phyloP scores from a whole-genome alignment of 192 early-diverging fungal species.

The Coemansia sp. region DNA sequence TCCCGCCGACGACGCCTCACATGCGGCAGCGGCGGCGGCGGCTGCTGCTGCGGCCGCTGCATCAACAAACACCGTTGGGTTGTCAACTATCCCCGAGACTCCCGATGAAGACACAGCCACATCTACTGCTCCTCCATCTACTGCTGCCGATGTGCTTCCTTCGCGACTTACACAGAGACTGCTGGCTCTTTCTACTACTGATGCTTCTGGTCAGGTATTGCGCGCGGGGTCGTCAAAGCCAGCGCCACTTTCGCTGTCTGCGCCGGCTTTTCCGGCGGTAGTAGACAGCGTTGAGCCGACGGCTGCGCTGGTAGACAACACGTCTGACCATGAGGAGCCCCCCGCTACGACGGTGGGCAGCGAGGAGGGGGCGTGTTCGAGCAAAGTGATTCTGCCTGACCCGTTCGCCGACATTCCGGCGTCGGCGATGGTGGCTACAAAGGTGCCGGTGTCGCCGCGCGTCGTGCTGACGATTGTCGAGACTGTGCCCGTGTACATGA shows the following conservation, averaged over 20 bases:
- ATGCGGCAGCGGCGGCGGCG: background rate
- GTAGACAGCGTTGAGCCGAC: conserved; percentile 50
- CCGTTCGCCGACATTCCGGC: conserved; percentile 50
- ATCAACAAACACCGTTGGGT: conserved; percentile 9
- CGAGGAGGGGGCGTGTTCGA: background rate
- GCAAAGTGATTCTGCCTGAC: conserved; percentile 44
- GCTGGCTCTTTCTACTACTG: conserved; percentile 27
- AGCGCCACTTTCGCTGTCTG: background rate
- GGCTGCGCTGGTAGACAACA: conserved; percentile 28
- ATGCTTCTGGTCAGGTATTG: background rate
- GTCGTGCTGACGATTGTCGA: conserved; percentile 56
- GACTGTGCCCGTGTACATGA: conserved; percentile 57
- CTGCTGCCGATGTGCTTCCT: conserved; percentile 17
- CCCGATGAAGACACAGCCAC: conserved; percentile 19
- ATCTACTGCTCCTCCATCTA: background rate
- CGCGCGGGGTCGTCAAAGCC: background rate
- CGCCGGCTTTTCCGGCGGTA: background rate
- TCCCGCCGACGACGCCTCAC: conserved; percentile 7
- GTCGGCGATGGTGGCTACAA: conserved; percentile 52
- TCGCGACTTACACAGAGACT: conserved; percentile 44
- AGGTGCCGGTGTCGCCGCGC: conserved; percentile 44
- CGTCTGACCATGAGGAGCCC: conserved; percentile 39
- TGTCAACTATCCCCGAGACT: conserved; percentile 38
- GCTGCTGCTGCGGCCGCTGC: background rate
- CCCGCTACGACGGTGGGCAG: background rate